Evolutionary conservation across 805 yeast genomes (phyloP).

Genomic region (Jamesozyma hellenica): DNA sequence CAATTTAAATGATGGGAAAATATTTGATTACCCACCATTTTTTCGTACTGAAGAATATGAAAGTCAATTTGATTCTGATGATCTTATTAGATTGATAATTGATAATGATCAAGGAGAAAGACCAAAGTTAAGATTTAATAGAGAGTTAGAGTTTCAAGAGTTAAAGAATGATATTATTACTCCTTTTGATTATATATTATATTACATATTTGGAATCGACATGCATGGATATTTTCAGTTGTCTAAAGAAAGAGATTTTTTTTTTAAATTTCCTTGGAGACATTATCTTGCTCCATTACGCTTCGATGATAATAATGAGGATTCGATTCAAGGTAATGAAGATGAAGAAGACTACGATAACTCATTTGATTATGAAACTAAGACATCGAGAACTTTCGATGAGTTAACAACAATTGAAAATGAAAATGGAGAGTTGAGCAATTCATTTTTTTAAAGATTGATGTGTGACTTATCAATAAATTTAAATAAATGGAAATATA

Average conservation of each 20-base stretch:
- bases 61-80: slow-evolving; percentile 15
- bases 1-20: slow-evolving; percentile 1
- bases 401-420: background rate
- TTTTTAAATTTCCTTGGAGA: slow-evolving; percentile 11
- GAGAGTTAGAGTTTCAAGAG: slow-evolving; percentile 21
- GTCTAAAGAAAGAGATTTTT: slow-evolving; percentile 14
- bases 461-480: too few species aligned
- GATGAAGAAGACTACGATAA: background rate
- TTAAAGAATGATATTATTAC: slow-evolving; percentile 5
- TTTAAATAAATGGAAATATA: background rate
- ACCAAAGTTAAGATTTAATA: slow-evolving; percentile 12
- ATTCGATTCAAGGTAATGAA: background rate
- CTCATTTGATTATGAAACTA: background rate
- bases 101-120: slow-evolving; percentile 10
- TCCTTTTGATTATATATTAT: slow-evolving; percentile 13
- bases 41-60: slow-evolving; percentile 15
- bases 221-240: slow-evolving; percentile 19
- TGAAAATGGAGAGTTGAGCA: background rate
- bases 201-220: slow-evolving; percentile 20
- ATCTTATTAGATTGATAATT: slow-evolving; percentile 12
- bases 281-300: slow-evolving; percentile 10
- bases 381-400: background rate
- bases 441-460: too few species aligned
- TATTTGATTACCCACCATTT: slow-evolving; percentile 17
- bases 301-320: slow-evolving; percentile 1